These are phyloP conservation scores for Aphanocladium album DNA, from an alignment of 2,329 filamentous ascomycete genomes.

Conservation along the genomic window DNA sequence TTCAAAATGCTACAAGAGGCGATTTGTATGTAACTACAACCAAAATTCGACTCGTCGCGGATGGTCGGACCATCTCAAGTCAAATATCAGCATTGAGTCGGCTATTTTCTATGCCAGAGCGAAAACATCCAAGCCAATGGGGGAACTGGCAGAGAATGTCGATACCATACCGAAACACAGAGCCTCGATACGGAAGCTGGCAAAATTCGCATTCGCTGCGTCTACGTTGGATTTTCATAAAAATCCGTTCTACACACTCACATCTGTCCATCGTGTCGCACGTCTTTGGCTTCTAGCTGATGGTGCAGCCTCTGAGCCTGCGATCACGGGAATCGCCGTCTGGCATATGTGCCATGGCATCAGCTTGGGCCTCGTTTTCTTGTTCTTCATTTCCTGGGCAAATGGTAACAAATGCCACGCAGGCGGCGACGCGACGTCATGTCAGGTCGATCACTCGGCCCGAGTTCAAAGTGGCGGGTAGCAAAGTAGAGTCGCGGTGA, in stretches of 20 bases:
- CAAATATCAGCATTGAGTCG: constrained; percentile 53
- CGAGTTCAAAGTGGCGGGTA: background rate
- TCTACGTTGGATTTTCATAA: background rate
- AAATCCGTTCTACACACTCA: background rate
- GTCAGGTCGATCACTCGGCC: background rate
- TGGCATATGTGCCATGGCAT: background rate
- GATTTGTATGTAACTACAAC: constrained; percentile 48
- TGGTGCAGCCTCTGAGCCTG: background rate
- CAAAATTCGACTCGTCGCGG: constrained; percentile 52
- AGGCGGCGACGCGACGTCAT: background rate
- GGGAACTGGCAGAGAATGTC: constrained; percentile 42
- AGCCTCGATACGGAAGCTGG: constrained; percentile 29
- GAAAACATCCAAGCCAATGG: constrained; percentile 50
- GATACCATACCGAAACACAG: constrained; percentile 34
- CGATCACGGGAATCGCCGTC: background rate
- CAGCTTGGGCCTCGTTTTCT: background rate
- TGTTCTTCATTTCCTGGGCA: background rate
- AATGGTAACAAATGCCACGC: background rate
- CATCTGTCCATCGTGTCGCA: background rate
- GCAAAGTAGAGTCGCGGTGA: background rate
- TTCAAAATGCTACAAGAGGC: background rate
- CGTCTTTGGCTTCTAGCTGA: background rate
- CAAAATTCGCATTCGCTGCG: constrained; percentile 18
- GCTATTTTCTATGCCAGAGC: constrained; percentile 48
- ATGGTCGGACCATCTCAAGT: constrained; percentile 49